phyloP scores from a whole-genome alignment of 352 stramenopile genomes.

The Phytophthora ramorum region DNA sequence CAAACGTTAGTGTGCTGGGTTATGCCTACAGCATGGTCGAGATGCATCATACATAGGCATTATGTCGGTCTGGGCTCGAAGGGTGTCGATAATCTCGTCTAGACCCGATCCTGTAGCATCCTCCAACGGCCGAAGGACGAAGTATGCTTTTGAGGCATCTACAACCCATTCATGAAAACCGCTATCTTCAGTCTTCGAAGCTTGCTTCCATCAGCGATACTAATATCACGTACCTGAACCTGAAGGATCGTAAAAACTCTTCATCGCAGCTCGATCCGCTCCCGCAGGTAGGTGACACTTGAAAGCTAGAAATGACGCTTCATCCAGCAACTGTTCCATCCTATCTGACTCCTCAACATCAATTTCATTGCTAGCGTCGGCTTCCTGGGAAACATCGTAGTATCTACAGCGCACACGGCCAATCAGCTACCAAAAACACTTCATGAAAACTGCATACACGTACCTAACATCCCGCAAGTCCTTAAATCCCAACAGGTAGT shows the following conservation, averaged over 20 bases:
- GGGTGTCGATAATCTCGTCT: slow-evolving; percentile 19
- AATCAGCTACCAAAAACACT: not conserved
- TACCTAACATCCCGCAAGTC: slow-evolving; percentile 33
- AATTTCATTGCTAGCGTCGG: slow-evolving; percentile 10
- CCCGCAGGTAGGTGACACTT: slow-evolving; percentile 24
- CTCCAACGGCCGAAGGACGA: slow-evolving; percentile 41
- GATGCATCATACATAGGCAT: slow-evolving; percentile 21
- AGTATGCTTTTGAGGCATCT: slow-evolving; percentile 47
- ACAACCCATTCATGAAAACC: slow-evolving; percentile 4
- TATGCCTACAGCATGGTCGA: not conserved
- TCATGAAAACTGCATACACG: not conserved
- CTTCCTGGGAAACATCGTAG: slow-evolving; percentile 19
- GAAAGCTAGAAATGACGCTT: slow-evolving; percentile 37
- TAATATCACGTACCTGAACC: slow-evolving; percentile 15
- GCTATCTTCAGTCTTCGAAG: not conserved
- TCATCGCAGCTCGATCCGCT: slow-evolving; percentile 21
- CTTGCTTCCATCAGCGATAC: not conserved
- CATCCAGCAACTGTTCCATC: slow-evolving; percentile 34
- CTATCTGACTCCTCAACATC: slow-evolving; percentile 11
- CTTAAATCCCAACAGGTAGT: slow-evolving; percentile 27
- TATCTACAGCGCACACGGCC: slow-evolving; percentile 12
- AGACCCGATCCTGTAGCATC: slow-evolving; percentile 35
- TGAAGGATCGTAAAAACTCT: slow-evolving; percentile 38
- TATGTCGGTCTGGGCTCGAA: slow-evolving; percentile 23
- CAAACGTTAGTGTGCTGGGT: not conserved